Conservation (phyloP, 2,329 filamentous ascomycete species). For the Sporothrix pallida region DNA sequence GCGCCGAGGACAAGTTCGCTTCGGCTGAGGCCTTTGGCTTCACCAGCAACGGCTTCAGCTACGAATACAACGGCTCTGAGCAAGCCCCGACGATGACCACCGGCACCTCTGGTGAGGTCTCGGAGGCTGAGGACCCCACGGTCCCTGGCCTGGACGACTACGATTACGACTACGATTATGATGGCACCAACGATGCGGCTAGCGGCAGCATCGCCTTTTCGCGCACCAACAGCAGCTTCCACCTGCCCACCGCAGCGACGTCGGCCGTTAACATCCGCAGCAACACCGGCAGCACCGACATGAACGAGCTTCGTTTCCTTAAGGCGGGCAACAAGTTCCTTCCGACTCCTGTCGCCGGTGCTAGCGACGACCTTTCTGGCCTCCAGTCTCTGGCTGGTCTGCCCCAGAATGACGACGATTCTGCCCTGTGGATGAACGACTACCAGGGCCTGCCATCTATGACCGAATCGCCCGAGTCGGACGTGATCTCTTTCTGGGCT, state of each 20-base stretch:
- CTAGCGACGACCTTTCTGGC: constrained; percentile 53
- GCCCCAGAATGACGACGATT: constrained; percentile 52
- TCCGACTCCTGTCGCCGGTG: constrained; percentile 49
- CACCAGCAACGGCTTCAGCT: constrained; percentile 57
- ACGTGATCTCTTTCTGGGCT: constrained; percentile 41
- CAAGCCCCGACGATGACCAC: constrained; percentile 61
- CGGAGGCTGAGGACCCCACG: constrained; percentile 66
- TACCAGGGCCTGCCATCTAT: constrained; percentile 46
- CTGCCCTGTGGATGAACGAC: constrained; percentile 57
- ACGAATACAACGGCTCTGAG: constrained; percentile 61
- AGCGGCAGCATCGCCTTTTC: constrained; percentile 53
- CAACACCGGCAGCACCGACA: constrained; percentile 52
- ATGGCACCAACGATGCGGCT: constrained; percentile 40
- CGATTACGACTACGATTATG: constrained; percentile 46
- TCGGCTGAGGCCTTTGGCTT: constrained; percentile 60
- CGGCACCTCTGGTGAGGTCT: constrained; percentile 70
- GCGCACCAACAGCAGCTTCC: constrained; percentile 54
- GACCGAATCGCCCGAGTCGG: constrained; percentile 45
- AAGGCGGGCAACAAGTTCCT: constrained; percentile 55
- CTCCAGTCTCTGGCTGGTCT: constrained; percentile 42
- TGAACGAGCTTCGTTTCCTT: constrained; percentile 61
- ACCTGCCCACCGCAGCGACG: constrained; percentile 53
- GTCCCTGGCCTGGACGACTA: constrained; percentile 50
- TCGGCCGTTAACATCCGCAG: constrained; percentile 46
- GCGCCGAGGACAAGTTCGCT: constrained; percentile 56